Percentiles rank a stretch among this genome's conserved stretches.
phyloP scores from a whole-genome alignment of 2,329 filamentous ascomycete species.

The Sporothrix pseudoabietina region DNA sequence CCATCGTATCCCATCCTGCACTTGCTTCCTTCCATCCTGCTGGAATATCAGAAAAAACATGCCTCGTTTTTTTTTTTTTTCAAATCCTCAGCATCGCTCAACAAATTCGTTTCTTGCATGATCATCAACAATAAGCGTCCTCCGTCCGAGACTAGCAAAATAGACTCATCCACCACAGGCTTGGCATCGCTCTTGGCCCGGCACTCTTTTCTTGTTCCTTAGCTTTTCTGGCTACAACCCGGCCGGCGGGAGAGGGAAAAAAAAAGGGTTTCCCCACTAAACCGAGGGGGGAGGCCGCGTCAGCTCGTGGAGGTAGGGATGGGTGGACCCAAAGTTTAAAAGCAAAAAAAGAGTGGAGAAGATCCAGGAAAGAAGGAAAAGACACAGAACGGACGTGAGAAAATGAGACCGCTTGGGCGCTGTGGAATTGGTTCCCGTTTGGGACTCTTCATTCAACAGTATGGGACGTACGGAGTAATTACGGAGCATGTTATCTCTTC shows the following conservation, averaged over 20 bases:
- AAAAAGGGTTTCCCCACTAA: slow-evolving; percentile 22
- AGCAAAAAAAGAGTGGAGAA: slow-evolving; percentile 8
- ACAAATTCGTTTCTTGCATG: not conserved
- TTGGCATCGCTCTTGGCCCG: slow-evolving; percentile 30
- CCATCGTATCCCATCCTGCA: not conserved
- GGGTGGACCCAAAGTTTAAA: slow-evolving; percentile 26
- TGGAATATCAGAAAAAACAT: not conserved
- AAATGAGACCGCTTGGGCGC: not conserved
- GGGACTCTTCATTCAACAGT: slow-evolving; percentile 6
- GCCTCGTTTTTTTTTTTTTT: not conserved
- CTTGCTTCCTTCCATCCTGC: not conserved
- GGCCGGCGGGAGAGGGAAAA: slow-evolving; percentile 27
- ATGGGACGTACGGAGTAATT: not conserved
- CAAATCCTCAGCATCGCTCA: not conserved
- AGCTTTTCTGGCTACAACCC: not conserved
- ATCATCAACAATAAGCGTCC: slow-evolving; percentile 19
- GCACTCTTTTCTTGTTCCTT: not conserved
- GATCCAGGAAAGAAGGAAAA: not conserved
- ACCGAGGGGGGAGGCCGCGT: slow-evolving; percentile 34
- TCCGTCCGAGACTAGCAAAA: slow-evolving; percentile 26
- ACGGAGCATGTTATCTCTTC: not conserved
- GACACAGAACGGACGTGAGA: not conserved
- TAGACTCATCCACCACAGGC: slow-evolving; percentile 31
- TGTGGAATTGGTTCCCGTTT: slow-evolving; percentile 7
- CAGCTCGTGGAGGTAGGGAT: slow-evolving; percentile 32